phyloP scores from a whole-genome alignment of 1,284 basidiomycete species.

The Cutaneotrichosporon sp. region DNA sequence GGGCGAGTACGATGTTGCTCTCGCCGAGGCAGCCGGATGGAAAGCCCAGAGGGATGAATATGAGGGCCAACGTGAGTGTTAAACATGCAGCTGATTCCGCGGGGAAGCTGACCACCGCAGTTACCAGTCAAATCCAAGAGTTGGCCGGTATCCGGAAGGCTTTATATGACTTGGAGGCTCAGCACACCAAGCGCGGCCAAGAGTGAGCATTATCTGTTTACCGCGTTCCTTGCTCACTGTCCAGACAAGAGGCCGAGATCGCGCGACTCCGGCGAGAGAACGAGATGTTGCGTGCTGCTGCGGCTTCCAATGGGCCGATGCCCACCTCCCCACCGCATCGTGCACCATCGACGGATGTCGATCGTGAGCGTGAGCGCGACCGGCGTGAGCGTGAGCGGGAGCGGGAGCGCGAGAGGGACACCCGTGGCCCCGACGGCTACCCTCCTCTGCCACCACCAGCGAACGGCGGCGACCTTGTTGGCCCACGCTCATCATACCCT shows the following conservation, averaged over 20 bases:
- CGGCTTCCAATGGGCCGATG: conserved; percentile 2
- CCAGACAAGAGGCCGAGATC: conserved; percentile 59
- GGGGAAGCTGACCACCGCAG: conserved; percentile 49
- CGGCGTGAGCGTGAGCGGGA: conserved; percentile 13
- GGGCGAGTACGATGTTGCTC: conserved; percentile 78
- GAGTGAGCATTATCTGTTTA: conserved; percentile 52
- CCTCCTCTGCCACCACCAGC: conserved; percentile 32
- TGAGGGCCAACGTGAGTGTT: conserved; percentile 74
- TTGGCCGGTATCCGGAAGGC: conserved; percentile 70
- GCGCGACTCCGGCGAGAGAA: conserved; percentile 65
- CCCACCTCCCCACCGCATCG: conserved; percentile 23
- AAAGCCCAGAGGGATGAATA: conserved; percentile 83
- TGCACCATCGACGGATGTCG: conserved; percentile 7
- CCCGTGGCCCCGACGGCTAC: conserved; percentile 15
- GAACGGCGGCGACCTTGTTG: conserved; percentile 36
- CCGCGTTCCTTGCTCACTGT: background rate
- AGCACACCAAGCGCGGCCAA: conserved; percentile 68
- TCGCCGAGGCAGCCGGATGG: conserved; percentile 66
- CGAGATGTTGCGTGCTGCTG: conserved; percentile 42
- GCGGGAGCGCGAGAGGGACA: conserved; percentile 20
- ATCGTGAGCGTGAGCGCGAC: conserved; percentile 15
- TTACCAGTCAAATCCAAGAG: conserved; percentile 68
- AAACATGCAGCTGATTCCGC: background rate
- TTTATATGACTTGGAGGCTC: conserved; percentile 72
- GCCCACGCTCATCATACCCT: conserved; percentile 25